A percentile compares a stretch with the other conserved stretches of the same genome.
These are phyloP conservation scores for Phytopythium litorale DNA, from an alignment of 352 stramenopile species.

Conservation along the genomic window DNA sequence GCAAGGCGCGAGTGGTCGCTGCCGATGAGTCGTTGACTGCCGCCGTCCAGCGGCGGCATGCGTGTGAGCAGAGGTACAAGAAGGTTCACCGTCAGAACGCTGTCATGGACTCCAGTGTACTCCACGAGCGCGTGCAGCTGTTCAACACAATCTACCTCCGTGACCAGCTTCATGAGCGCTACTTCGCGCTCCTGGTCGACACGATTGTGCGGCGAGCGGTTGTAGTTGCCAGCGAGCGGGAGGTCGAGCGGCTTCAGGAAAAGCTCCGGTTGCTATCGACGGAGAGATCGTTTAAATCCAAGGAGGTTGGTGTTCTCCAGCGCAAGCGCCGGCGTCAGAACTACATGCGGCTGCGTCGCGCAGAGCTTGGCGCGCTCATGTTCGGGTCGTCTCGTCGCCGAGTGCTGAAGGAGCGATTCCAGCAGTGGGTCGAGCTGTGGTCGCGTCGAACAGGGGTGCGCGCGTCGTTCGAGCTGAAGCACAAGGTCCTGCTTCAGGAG, in stretches of 20 bases:
- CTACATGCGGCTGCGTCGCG: slow-evolving; percentile 39
- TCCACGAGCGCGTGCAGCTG: slow-evolving; percentile 59
- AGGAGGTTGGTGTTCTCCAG: slow-evolving; percentile 46
- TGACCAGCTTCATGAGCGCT: slow-evolving; percentile 43
- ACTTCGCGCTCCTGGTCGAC: slow-evolving; percentile 62
- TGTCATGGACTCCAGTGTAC: slow-evolving; percentile 65
- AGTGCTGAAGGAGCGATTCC: slow-evolving; percentile 43
- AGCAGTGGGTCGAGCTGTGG: slow-evolving; percentile 61
- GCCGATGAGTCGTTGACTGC: slow-evolving; percentile 27
- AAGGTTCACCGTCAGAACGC: slow-evolving; percentile 45
- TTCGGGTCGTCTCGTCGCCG: slow-evolving; percentile 36
- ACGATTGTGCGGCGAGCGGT: slow-evolving; percentile 45
- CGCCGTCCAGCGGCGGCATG: slow-evolving; percentile 39
- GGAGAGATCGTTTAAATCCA: slow-evolving; percentile 45
- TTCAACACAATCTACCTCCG: slow-evolving; percentile 62
- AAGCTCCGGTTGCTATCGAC: slow-evolving; percentile 29
- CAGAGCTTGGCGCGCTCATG: slow-evolving; percentile 47
- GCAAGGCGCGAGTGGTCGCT: slow-evolving; percentile 27
- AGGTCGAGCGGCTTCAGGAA: slow-evolving; percentile 29
- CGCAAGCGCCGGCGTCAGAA: slow-evolving; percentile 38
- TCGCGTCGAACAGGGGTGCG: slow-evolving; percentile 49
- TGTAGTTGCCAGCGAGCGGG: slow-evolving; percentile 39
- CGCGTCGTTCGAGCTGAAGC: slow-evolving; percentile 63
- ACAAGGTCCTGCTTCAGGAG: slow-evolving; percentile 54
- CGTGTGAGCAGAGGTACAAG: slow-evolving; percentile 25